Percentiles rank a stretch among this genome's conserved stretches.
phyloP scores from a whole-genome alignment of 2,329 filamentous ascomycete species.

The Fusarium algeriense region DNA sequence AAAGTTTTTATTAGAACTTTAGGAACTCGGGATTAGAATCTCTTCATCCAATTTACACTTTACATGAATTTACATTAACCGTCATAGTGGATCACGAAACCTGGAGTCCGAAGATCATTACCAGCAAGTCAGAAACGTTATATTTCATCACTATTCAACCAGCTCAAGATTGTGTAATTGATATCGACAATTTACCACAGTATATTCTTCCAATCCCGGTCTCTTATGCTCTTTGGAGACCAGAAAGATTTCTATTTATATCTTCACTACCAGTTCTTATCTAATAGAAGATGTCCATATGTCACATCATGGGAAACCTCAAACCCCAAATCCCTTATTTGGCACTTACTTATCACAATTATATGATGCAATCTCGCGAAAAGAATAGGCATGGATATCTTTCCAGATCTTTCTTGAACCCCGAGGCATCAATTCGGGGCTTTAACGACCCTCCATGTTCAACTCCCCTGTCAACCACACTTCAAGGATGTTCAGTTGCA shows the following conservation, averaged over 20 bases:
- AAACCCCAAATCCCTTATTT: not conserved
- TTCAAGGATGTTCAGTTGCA: constrained; percentile 18
- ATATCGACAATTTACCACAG: not conserved
- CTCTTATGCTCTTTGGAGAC: too few species aligned
- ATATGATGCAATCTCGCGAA: constrained; percentile 10
- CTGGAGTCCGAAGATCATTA: constrained; percentile 5
- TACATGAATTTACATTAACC: not conserved
- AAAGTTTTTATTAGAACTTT: not conserved
- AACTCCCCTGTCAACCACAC: constrained; percentile 19
- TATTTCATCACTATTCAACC: not conserved
- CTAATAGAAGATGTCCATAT: too few species aligned
- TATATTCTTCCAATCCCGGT: not conserved
- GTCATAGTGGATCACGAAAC: constrained; percentile 23
- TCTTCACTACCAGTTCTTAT: not conserved
- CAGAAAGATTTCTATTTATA: not conserved
- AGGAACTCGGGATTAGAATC: not conserved
- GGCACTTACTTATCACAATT: not conserved
- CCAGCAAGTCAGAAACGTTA: not conserved
- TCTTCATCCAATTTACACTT: not conserved
- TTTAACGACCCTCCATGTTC: not conserved
- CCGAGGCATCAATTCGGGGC: constrained; percentile 5
- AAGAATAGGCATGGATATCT: not conserved
- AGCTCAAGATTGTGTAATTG: not conserved
- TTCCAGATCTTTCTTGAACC: constrained; percentile 2
- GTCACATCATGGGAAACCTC: not conserved